Conservation (phyloP, 73 alveolate genomes). For the Tetrahymena elliotti region DNA sequence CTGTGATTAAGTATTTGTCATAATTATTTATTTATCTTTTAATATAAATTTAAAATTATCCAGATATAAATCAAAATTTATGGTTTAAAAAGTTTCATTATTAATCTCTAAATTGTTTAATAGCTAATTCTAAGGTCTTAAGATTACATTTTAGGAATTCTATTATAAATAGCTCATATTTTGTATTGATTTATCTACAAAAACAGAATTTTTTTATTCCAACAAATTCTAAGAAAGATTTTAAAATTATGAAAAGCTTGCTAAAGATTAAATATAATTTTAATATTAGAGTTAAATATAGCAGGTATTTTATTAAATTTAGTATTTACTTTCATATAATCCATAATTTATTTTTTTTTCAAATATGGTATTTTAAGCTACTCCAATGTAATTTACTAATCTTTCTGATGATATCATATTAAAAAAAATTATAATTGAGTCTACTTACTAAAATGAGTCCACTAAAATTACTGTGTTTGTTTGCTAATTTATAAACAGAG, state of each 20-base stretch:
- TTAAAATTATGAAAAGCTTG: not conserved
- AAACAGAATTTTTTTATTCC: not conserved
- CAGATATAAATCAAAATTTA: not conserved
- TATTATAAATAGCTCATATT: not conserved
- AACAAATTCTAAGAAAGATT: not conserved
- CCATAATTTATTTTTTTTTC: not conserved
- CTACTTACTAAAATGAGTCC: not conserved
- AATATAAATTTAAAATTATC: not conserved
- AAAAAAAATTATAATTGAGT: not conserved
- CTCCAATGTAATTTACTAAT: not conserved
- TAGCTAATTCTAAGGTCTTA: not conserved
- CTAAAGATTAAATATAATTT: not conserved
- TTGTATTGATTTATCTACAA: not conserved
- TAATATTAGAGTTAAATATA: not conserved
- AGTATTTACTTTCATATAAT: not conserved
- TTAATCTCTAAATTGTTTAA: not conserved
- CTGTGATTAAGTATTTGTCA: not conserved
- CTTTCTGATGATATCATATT: not conserved
- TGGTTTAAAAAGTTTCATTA: not conserved
- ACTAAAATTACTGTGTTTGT: not conserved
- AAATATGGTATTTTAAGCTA: not conserved
- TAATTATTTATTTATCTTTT: not conserved
- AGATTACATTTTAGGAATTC: not conserved
- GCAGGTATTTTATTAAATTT: not conserved
- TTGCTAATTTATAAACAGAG: not conserved